Evolutionary conservation across 164 flowering plant species (phyloP).

Genomic region (Cinnamomum chago): DNA sequence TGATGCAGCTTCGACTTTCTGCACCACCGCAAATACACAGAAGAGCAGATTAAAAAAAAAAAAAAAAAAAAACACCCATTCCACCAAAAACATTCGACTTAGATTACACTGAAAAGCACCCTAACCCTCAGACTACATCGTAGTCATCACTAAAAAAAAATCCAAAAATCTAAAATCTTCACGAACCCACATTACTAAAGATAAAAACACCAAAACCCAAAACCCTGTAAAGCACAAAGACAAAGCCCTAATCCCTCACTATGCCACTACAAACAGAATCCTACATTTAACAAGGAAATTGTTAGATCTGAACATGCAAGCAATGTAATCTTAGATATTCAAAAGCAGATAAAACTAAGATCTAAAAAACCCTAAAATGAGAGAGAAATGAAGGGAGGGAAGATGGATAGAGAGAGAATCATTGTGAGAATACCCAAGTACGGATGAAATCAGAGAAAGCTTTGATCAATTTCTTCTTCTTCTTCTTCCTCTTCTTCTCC

Average conservation of each 20-base stretch:
- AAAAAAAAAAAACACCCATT: no score
- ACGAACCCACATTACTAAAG: not conserved
- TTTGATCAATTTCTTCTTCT: not conserved
- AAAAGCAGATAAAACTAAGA: not conserved
- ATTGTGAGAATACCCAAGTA: not conserved
- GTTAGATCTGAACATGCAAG: not conserved
- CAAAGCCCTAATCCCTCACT: not conserved
- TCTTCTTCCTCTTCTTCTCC: not conserved
- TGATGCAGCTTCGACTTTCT: not conserved
- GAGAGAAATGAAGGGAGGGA: not conserved
- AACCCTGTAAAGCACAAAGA: no score
- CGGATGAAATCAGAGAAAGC: not conserved
- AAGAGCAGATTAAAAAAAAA: not conserved
- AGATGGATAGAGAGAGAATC: not conserved
- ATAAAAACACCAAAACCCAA: not conserved
- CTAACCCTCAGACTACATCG: not conserved
- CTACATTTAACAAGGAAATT: not conserved
- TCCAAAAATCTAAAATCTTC: not conserved
- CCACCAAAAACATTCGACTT: not conserved
- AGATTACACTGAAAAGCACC: not conserved
- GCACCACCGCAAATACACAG: not conserved
- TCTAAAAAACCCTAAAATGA: not conserved
- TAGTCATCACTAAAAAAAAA: not conserved
- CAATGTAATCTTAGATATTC: not conserved
- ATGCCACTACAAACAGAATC: not conserved